Conservation (phyloP, 495 filamentous ascomycete genomes). For the Aspergillus carlsbadensis region DNA sequence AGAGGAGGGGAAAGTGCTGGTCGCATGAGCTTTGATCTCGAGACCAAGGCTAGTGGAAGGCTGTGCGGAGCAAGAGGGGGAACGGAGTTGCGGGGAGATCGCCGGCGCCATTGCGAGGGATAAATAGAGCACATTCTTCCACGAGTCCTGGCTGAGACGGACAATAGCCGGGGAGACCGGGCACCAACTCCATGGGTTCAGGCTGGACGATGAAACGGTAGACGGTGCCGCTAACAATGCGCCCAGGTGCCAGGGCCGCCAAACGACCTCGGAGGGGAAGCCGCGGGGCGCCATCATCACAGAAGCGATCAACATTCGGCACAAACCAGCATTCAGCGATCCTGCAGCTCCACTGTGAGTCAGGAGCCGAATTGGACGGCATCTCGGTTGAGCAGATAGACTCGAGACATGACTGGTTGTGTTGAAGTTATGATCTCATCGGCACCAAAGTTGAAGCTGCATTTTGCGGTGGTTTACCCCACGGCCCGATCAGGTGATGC, state of each 20-base stretch:
- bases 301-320: too few species aligned
- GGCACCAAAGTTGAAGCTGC: not conserved
- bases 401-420: not conserved
- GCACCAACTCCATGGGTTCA: constrained; percentile 10
- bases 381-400: not conserved
- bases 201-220: constrained; percentile 13
- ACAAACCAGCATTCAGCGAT: not conserved
- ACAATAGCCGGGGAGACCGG: constrained; percentile 11
- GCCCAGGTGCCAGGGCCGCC: constrained; percentile 3
- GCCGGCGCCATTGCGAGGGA: constrained; percentile 8
- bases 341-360: constrained; percentile 4
- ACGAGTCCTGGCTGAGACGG: constrained; percentile 14
- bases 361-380: not conserved
- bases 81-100: constrained; percentile 14
- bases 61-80: constrained; percentile 7
- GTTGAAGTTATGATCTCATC: not conserved
- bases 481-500: constrained; percentile 16
- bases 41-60: constrained; percentile 1
- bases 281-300: not conserved
- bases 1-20: not conserved
- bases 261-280: constrained; percentile 23
- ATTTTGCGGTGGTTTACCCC: constrained; percentile 1
- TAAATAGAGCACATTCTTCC: constrained; percentile 21
- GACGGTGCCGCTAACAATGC: constrained; percentile 15
- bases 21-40: not conserved